A percentile compares a stretch with the other conserved stretches of the same genome.
These are phyloP conservation scores for Cladorrhinum sp. DNA, from an alignment of 2,329 filamentous ascomycete species.

Conservation along the genomic window DNA sequence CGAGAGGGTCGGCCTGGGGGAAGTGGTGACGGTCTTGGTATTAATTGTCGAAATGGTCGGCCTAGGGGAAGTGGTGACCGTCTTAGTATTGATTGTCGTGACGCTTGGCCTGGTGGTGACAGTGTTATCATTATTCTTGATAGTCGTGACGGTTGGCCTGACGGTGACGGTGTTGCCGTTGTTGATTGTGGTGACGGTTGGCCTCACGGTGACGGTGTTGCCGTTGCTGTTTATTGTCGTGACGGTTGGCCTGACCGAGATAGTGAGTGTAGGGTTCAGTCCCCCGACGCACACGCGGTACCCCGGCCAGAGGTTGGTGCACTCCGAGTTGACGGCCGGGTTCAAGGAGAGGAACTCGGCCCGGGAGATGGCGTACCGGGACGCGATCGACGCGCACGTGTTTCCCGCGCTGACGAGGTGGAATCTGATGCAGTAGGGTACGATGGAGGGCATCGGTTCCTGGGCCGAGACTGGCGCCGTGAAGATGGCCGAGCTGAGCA, in stretches of 20 bases:
- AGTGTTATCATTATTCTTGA: neutral
- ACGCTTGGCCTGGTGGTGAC: neutral
- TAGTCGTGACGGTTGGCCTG: neutral
- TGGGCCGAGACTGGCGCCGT: neutral
- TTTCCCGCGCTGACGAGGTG: neutral
- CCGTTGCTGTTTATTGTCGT: neutral
- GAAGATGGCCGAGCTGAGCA: neutral
- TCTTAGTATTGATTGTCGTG: neutral
- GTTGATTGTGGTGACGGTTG: neutral
- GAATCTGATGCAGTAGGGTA: constrained; percentile 1
- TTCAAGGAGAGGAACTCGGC: constrained; percentile 1
- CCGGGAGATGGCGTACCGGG: neutral
- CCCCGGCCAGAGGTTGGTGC: constrained; percentile 5
- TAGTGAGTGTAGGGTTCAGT: neutral
- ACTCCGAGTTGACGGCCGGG: neutral
- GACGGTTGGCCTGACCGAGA: neutral
- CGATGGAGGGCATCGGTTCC: neutral
- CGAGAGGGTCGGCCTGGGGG: neutral
- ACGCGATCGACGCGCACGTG: neutral
- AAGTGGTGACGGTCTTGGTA: neutral
- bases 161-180: neutral
- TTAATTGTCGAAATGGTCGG: no score
- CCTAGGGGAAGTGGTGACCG: no score
- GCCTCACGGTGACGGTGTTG: neutral
- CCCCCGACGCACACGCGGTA: constrained; percentile 6